Percentiles rank a stretch among this genome's conserved stretches.
Conservation (phyloP, 345 rosid species). For the Acer negundo region DNA sequence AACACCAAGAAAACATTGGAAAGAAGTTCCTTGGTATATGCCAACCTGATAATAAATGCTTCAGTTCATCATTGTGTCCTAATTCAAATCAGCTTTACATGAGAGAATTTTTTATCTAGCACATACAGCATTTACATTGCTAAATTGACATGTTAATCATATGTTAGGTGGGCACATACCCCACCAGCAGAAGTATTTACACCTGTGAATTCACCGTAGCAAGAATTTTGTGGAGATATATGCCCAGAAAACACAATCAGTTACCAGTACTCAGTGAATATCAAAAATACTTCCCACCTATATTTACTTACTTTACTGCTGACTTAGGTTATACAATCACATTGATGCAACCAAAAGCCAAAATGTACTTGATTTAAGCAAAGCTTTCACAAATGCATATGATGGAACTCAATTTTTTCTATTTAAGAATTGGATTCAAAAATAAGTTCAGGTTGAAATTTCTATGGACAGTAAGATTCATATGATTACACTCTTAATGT, state of each 20-base stretch:
- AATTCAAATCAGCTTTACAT: neutral
- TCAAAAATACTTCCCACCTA: no score
- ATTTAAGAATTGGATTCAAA: neutral
- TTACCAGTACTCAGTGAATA: no score
- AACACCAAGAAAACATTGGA: neutral
- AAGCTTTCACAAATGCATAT: no score
- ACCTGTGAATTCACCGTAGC: no score
- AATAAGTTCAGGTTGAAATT: neutral
- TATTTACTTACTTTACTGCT: no score
- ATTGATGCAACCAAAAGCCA: no score
- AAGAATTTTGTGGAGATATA: no score
- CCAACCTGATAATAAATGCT: neutral
- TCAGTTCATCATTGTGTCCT: neutral
- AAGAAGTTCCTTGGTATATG: neutral
- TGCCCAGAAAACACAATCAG: no score
- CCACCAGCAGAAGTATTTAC: neutral
- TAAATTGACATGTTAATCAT: no score
- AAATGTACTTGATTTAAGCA: no score
- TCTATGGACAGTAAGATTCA: neutral
- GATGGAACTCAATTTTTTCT: no score
- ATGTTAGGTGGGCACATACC: neutral
- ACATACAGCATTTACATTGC: neutral
- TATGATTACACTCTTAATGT: neutral
- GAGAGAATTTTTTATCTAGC: neutral
- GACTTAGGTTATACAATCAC: no score